Evolutionary conservation across 305 asterid genomes (phyloP).

Genomic region (Striga hermonthica): DNA sequence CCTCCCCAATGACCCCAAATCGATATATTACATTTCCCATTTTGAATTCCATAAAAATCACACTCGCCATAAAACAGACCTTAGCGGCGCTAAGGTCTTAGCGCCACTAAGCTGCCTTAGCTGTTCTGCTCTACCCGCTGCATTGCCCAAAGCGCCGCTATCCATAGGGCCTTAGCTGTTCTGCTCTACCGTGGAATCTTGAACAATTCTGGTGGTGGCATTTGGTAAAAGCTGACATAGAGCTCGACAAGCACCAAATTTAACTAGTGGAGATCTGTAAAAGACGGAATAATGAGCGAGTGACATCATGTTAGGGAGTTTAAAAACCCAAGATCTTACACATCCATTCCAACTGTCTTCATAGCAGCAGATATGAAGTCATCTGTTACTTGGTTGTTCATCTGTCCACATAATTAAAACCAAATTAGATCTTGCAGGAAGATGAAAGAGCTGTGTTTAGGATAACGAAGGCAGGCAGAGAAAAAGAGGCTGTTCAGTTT

Average conservation of each 20-base stretch:
- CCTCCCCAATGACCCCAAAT: no score
- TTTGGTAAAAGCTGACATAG: slow-evolving; percentile 83
- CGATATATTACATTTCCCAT: no score
- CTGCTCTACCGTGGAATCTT: slow-evolving; percentile 52
- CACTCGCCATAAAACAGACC: no score
- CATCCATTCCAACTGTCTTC: slow-evolving; percentile 84
- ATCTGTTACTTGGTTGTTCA: slow-evolving; percentile 63
- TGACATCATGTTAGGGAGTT: slow-evolving; percentile 16
- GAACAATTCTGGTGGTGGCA: slow-evolving; percentile 55
- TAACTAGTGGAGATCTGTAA: slow-evolving; percentile 83
- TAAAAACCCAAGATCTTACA: slow-evolving; percentile 51
- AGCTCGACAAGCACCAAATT: slow-evolving; percentile 95
- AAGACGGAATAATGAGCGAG: slow-evolving; percentile 23
- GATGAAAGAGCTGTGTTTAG: slow-evolving; percentile 3
- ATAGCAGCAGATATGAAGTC: slow-evolving; percentile 73
- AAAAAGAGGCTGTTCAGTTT: slow-evolving; percentile 26
- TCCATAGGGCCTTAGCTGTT: no score
- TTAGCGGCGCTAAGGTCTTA: no score
- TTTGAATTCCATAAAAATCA: no score
- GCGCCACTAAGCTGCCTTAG: no score
- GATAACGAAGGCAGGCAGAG: slow-evolving; percentile 18
- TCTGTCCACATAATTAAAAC: slow-evolving; percentile 45
- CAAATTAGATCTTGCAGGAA: slow-evolving; percentile 25
- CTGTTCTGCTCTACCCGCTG: no score
- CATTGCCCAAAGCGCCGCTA: no score